Percentiles rank a stretch among this genome's conserved stretches.
phyloP scores from a whole-genome alignment of 2,329 filamentous ascomycete genomes.

The Aspergillus ochraceus region DNA sequence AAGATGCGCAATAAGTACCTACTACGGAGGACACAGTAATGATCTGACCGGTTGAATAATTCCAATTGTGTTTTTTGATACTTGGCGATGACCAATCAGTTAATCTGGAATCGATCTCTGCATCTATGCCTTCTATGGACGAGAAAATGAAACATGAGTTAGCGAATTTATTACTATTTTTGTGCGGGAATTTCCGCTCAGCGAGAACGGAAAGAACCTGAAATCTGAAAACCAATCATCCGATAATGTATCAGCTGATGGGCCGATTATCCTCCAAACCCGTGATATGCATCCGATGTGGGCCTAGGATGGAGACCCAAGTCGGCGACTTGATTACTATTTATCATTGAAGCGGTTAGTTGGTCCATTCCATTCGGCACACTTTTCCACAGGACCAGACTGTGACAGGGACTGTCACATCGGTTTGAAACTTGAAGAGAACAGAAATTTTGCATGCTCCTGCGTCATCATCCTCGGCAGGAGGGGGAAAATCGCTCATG shows the following conservation, averaged over 20 bases:
- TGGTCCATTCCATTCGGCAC: not conserved
- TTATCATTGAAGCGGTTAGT: not conserved
- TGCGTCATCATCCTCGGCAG: too few species aligned
- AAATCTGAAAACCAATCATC: not conserved
- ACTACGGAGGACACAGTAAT: not conserved
- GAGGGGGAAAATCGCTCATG: not conserved
- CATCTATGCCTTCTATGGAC: not conserved
- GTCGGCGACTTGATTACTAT: not conserved
- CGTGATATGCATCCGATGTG: constrained; percentile 12
- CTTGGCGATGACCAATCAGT: constrained; percentile 4
- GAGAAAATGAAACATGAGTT: not conserved
- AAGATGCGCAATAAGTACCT: constrained; percentile 48
- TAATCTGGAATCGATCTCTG: not conserved
- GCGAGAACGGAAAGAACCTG: too few species aligned
- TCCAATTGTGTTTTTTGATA: constrained; percentile 2
- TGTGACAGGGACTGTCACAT: not conserved
- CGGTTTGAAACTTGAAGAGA: not conserved
- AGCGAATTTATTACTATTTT: too few species aligned
- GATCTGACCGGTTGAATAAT: not conserved
- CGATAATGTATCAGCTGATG: constrained; percentile 5
- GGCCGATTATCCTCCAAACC: constrained; percentile 17
- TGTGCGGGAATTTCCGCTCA: not conserved
- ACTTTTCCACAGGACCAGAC: not conserved
- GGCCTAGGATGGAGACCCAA: constrained; percentile 3
- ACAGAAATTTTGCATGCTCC: too few species aligned